phyloP scores from a whole-genome alignment of 179 eudicot genomes.

The Beta corolliflora region DNA sequence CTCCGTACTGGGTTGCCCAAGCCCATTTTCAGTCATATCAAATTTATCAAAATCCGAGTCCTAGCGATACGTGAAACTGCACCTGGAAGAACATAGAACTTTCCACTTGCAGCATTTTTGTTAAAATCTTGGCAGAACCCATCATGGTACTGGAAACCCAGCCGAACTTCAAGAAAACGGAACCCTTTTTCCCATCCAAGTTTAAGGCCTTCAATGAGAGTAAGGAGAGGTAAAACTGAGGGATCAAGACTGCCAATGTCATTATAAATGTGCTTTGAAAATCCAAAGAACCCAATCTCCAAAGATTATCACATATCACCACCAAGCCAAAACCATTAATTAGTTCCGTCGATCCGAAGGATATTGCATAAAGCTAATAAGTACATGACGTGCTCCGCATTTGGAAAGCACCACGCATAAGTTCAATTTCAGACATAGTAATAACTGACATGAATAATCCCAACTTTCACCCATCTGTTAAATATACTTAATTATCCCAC shows the following conservation, averaged over 20 bases:
- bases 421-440: not conserved
- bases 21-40: no score
- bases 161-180: conserved; percentile 17
- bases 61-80: not conserved
- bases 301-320: conserved; percentile 16
- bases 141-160: conserved; percentile 21
- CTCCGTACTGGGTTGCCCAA: no score
- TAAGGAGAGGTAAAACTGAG: conserved; percentile 4
- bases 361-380: conserved; percentile 19
- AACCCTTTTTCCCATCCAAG: conserved; percentile 27
- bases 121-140: conserved; percentile 23
- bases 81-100: not conserved
- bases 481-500: no score
- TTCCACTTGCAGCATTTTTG: not conserved
- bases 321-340: conserved; percentile 17
- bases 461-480: no score
- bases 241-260: not conserved
- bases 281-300: conserved; percentile 28
- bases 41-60: not conserved
- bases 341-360: conserved; percentile 20
- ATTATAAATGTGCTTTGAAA: not conserved
- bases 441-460: no score
- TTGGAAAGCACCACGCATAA: not conserved
- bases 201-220: conserved; percentile 20
- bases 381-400: conserved; percentile 18